These are phyloP conservation scores for Colletotrichum liaoningense DNA, from an alignment of 2,329 filamentous ascomycete genomes.

Conservation along the genomic window DNA sequence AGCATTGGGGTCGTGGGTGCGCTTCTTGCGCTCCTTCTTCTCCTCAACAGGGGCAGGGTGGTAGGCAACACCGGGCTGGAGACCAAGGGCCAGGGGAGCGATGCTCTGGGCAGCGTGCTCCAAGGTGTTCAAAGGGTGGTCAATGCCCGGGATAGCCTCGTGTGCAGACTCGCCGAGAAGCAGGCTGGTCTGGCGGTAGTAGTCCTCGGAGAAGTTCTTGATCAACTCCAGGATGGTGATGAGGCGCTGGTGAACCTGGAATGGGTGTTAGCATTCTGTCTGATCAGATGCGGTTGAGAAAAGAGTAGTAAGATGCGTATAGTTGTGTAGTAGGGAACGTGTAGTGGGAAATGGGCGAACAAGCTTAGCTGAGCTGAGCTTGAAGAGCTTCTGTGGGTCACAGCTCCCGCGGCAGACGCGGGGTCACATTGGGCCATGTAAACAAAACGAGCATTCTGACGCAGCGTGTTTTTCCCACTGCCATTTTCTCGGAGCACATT, in stretches of 20 bases:
- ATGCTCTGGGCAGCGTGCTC: conserved; percentile 62
- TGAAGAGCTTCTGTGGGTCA: conserved; percentile 20
- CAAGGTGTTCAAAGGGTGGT: conserved; percentile 61
- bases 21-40: conserved; percentile 92
- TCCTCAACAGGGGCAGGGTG: conserved; percentile 63
- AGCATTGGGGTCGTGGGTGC: conserved; percentile 88
- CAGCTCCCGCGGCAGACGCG: conserved; percentile 38
- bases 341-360: background rate
- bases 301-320: background rate
- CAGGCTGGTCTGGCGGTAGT: conserved; percentile 88
- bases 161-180: conserved; percentile 75
- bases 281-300: background rate
- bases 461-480: background rate
- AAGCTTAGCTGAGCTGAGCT: background rate
- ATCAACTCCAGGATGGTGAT: conserved; percentile 83
- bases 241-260: conserved; percentile 80
- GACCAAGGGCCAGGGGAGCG: conserved; percentile 44
- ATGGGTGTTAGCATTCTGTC: conserved; percentile 48
- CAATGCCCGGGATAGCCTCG: conserved; percentile 54
- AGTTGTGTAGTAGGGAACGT: conserved; percentile 7
- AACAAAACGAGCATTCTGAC: conserved; percentile 3
- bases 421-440: conserved; percentile 19
- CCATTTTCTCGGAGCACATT: background rate
- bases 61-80: conserved; percentile 14
- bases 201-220: conserved; percentile 83